Base-by-base conservation (phyloP, 2,329 filamentous ascomycete genomes). In the Thielaviopsis musarum region DNA sequence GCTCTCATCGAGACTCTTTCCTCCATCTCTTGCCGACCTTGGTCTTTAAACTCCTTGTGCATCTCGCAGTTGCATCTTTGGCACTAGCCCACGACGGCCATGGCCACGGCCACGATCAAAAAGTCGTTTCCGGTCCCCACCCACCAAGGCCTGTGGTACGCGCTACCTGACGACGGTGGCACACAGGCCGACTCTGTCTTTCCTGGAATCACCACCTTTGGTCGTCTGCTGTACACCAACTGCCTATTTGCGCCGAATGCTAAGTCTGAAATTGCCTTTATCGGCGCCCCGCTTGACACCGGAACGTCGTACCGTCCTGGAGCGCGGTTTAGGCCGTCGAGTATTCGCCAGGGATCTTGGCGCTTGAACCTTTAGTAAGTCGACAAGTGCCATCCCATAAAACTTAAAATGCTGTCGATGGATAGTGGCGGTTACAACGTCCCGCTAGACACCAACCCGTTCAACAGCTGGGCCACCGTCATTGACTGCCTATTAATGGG, bases 141-240 rank as follows among this genome's bases (percentile, higher is more conserved):
- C 51, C 85, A 84, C 65, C 76, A 87, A 69, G 78, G 81, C 28
- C 69, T 93, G 53, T 94, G 88, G 88, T 94, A 91, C 71, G 91
- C 88, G 69, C 73, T 94, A 5, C 88, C 88, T 3, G 88, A 88
- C 41, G 88, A 93, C 70, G 88, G 88, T 26, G 88, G 88, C 59
- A 93, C 82, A 48, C 87, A 93, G 77, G 86, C 56, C 62, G 88
- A 94, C 69, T 90, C 87, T 0, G 87, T 93, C 61, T 94, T 93
- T 72, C 91, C 87, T 1, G 88, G 88, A 28, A 93, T 94, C 67
- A 87, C 85, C 0, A 94, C 88, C 7, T 93, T 93, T 68, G 88
- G 87, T 12, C 83, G 87, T 56, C 73, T 93, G 51, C 82, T 84
- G 5, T 93, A 94, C 71, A 80, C 78, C 61, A 86, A 87, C 2